Conservation (phyloP, 257 asterid species). For the Coffea canephora region DNA sequence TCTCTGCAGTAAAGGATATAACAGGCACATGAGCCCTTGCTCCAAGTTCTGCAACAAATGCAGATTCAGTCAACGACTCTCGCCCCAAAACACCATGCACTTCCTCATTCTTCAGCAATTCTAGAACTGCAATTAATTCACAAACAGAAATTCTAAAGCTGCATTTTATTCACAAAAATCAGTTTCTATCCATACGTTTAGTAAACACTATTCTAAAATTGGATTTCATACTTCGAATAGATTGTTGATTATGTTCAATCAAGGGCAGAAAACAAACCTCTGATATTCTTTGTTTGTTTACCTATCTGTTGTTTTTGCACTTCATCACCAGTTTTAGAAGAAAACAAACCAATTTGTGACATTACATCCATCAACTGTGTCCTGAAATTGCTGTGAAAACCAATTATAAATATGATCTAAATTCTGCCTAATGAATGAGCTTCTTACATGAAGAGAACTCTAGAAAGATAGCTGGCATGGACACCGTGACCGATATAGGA, state of each 20-base stretch:
- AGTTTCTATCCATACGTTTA: neutral
- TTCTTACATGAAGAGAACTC: neutral
- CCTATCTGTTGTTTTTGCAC: too few species aligned
- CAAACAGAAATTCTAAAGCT: neutral
- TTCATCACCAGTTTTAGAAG: too few species aligned
- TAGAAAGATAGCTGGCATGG: neutral
- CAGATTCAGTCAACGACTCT: slow-evolving; percentile 29
- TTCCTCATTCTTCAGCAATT: slow-evolving; percentile 41
- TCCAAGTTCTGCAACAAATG: slow-evolving; percentile 44
- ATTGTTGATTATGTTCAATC: neutral
- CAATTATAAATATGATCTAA: neutral
- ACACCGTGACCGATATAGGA: neutral
- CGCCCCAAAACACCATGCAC: slow-evolving; percentile 54
- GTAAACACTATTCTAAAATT: neutral
- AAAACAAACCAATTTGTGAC: neutral
- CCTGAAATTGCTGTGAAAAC: neutral
- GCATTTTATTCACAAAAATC: slow-evolving; percentile 15
- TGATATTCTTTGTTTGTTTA: too few species aligned
- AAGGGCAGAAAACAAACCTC: too few species aligned
- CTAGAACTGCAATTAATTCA: slow-evolving; percentile 35
- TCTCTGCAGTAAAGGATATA: slow-evolving; percentile 35
- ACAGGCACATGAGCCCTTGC: slow-evolving; percentile 38
- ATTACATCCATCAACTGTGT: neutral
- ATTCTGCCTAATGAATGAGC: neutral
- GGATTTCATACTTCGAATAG: too few species aligned